Conservation (phyloP, 2,329 filamentous ascomycete species). For the Ceratocystiopsis minuta region DNA sequence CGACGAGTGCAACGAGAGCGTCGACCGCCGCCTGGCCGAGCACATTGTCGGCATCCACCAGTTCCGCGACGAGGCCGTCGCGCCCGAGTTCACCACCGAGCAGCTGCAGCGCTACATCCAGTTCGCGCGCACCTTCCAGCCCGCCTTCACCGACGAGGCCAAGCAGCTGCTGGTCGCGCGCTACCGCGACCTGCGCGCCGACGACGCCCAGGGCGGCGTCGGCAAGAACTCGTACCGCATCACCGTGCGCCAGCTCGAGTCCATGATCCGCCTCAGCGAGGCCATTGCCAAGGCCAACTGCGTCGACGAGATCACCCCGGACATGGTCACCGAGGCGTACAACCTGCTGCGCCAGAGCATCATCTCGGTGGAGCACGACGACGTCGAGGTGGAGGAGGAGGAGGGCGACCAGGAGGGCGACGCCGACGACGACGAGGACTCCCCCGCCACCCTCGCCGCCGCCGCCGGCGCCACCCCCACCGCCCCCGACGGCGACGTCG, state of each 20-base stretch:
- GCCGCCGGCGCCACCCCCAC: conserved; percentile 21
- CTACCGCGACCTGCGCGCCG: conserved; percentile 86
- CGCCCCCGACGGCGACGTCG: conserved; percentile 25
- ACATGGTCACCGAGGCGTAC: conserved; percentile 82
- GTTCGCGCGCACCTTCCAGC: conserved; percentile 86
- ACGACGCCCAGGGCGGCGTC: conserved; percentile 85
- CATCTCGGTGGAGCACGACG: conserved; percentile 94
- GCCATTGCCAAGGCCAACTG: conserved; percentile 98
- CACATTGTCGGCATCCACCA: conserved; percentile 94
- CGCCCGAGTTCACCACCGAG: conserved; percentile 89
- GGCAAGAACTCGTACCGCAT: conserved; percentile 94
- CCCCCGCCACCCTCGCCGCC: conserved; percentile 6
- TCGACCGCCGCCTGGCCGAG: conserved; percentile 78
- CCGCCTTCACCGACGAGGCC: conserved; percentile 77
- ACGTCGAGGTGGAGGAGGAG: conserved; percentile 77
- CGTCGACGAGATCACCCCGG: conserved; percentile 68
- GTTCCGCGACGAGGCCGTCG: conserved; percentile 74
- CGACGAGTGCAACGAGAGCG: conserved; percentile 84
- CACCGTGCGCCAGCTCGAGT: conserved; percentile 89
- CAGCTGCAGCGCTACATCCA: conserved; percentile 94
- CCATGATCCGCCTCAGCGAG: conserved; percentile 85
- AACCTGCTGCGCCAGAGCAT: conserved; percentile 86
- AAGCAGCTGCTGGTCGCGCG: conserved; percentile 71
- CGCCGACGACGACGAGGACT: conserved; percentile 13
- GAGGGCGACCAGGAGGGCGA: conserved; percentile 30